These are phyloP conservation scores for Glebionis coronaria DNA, from an alignment of 129 eudicot species.

Conservation along the genomic window DNA sequence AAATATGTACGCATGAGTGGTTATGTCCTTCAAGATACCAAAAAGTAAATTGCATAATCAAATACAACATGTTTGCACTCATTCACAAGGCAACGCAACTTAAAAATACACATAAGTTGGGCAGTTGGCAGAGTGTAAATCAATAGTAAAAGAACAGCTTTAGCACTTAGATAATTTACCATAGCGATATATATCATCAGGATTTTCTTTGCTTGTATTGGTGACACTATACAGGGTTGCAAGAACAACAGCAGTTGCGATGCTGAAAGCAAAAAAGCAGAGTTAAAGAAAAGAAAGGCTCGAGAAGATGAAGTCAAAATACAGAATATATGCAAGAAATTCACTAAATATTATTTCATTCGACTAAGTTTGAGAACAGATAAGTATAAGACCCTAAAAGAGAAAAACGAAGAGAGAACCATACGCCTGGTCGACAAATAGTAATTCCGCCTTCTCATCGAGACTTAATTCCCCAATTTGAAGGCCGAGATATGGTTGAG, in stretches of 20 bases:
- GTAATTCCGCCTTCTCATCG: constrained; percentile 85
- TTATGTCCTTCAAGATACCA: background rate
- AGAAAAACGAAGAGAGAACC: constrained; percentile 19
- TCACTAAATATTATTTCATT: background rate
- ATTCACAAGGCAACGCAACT: background rate
- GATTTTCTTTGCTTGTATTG: constrained; percentile 54
- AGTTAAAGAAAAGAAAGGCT: background rate
- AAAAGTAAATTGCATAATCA: background rate
- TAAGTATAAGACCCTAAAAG: background rate
- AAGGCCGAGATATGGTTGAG: constrained; percentile 64
- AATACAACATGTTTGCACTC: background rate
- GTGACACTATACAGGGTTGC: constrained; percentile 70
- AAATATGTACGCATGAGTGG: background rate
- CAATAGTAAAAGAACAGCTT: background rate
- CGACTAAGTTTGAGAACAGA: background rate
- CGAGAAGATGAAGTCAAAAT: background rate
- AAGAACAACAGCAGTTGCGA: constrained; percentile 78
- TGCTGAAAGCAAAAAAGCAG: constrained; percentile 32
- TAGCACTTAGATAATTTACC: constrained; percentile 40
- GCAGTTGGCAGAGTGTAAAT: too few relatives aligned
- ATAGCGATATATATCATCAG: constrained; percentile 81
- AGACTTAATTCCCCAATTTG: constrained; percentile 59
- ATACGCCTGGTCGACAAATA: constrained; percentile 80
- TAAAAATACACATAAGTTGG: background rate
- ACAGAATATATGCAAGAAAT: background rate